Percentiles rank a stretch among this genome's conserved stretches.
These are phyloP conservation scores for Metarhizium album DNA, from an alignment of 2,329 filamentous ascomycete genomes.

Conservation along the genomic window DNA sequence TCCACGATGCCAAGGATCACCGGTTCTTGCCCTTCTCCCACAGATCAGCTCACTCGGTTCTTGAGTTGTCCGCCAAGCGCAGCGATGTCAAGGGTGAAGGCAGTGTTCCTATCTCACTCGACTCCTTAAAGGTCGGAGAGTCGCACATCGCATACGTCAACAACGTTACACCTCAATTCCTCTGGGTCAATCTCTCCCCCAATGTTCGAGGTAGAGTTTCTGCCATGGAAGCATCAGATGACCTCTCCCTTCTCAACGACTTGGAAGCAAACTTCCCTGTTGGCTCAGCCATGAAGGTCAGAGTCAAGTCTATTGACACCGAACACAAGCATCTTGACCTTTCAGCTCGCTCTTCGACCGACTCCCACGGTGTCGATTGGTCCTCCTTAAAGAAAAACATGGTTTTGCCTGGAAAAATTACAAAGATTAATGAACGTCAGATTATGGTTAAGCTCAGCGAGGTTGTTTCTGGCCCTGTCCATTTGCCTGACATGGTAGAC, in stretches of 20 bases:
- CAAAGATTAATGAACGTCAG: constrained; percentile 74
- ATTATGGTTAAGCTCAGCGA: constrained; percentile 81
- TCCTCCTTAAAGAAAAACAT: constrained; percentile 65
- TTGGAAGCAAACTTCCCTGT: constrained; percentile 73
- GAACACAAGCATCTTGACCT: constrained; percentile 71
- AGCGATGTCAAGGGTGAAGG: constrained; percentile 44
- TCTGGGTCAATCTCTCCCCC: constrained; percentile 88
- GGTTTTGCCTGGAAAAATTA: constrained; percentile 73
- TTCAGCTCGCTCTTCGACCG: constrained; percentile 56
- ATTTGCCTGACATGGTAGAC: constrained; percentile 75
- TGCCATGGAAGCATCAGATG: constrained; percentile 76
- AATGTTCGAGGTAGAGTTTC: constrained; percentile 76
- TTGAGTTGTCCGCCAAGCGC: constrained; percentile 77
- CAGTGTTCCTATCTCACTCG: constrained; percentile 50
- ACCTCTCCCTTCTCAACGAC: constrained; percentile 68
- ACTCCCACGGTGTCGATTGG: constrained; percentile 45
- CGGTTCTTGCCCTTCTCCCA: constrained; percentile 88
- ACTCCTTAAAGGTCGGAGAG: constrained; percentile 61
- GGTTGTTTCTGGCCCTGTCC: constrained; percentile 64
- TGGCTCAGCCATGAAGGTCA: constrained; percentile 77
- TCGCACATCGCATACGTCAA: constrained; percentile 79
- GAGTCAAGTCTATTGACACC: constrained; percentile 63
- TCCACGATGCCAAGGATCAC: constrained; percentile 84
- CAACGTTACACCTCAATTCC: constrained; percentile 66
- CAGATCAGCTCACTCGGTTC: constrained; percentile 67